Percentiles rank a stretch among this genome's conserved stretches.
Conservation (phyloP, 495 filamentous ascomycete genomes). For the Pseudotulostoma volvatum region DNA sequence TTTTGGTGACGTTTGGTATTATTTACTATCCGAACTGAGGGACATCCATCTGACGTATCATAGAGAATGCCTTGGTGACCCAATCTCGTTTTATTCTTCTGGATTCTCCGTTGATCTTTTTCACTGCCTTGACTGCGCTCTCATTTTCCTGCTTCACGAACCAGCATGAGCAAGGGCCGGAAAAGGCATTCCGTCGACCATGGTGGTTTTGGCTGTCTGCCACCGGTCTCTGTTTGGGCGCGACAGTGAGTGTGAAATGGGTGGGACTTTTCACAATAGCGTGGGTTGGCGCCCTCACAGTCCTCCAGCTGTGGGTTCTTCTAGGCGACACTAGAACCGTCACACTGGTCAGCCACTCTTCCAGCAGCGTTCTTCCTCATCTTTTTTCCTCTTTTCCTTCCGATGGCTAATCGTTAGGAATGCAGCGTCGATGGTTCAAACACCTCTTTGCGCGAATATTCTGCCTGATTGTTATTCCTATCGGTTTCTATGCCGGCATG, state of each 20-base stretch:
- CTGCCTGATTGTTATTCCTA: conserved; percentile 80
- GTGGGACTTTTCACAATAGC: conserved; percentile 97
- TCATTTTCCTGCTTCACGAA: conserved; percentile 89
- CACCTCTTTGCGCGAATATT: conserved; percentile 85
- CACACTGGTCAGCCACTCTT: conserved; percentile 45
- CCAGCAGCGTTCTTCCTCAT: too few species aligned
- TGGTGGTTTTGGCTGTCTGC: conserved; percentile 98
- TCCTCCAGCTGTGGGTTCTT: conserved; percentile 85
- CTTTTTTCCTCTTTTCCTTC: neutral
- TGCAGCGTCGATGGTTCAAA: conserved; percentile 70
- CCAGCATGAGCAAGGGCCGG: conserved; percentile 84
- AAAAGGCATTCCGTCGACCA: conserved; percentile 63
- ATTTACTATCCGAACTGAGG: conserved; percentile 1
- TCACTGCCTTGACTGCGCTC: conserved; percentile 81
- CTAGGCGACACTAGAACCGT: conserved; percentile 78
- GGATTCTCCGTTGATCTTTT: conserved; percentile 86
- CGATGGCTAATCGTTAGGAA: conserved; percentile 9
- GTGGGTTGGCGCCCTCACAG: conserved; percentile 86
- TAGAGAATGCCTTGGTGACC: conserved; percentile 88
- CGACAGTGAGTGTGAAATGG: conserved; percentile 95
- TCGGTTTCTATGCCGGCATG: conserved; percentile 85
- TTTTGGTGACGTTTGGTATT: conserved; percentile 76
- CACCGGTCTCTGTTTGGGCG: conserved; percentile 75
- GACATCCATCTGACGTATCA: conserved; percentile 4
- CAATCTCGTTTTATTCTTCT: conserved; percentile 91